Percentiles rank a stretch among this genome's conserved stretches.
Evolutionary conservation across 176 grass and related monocot species (phyloP).

Genomic region (Rhynchospora pubera): DNA sequence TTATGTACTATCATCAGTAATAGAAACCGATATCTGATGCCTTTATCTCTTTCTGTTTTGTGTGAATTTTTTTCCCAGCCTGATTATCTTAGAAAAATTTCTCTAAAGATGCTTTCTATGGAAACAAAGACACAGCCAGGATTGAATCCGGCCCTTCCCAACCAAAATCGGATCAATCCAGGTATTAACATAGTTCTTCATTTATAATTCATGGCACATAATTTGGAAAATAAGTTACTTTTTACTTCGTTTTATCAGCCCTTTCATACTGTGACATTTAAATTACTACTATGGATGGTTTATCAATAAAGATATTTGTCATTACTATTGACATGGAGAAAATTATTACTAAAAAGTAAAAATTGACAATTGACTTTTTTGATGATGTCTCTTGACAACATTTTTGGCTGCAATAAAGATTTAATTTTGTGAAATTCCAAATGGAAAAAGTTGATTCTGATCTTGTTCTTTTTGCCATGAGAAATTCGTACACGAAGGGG

Average conservation of each 20-base stretch:
- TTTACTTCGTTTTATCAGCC: neutral
- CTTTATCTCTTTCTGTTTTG: conserved; percentile 11
- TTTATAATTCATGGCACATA: too few relatives aligned
- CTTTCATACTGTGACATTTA: neutral
- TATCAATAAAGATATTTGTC: too few relatives aligned
- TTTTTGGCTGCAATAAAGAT: neutral
- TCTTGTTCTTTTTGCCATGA: neutral
- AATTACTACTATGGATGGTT: neutral
- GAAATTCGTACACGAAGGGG: neutral
- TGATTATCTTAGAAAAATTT: conserved; percentile 93
- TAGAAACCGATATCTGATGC: conserved; percentile 14
- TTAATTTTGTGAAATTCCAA: neutral
- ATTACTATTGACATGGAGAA: neutral
- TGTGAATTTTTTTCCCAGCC: conserved; percentile 28
- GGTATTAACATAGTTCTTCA: conserved; percentile 23
- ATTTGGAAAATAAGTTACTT: neutral
- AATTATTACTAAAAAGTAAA: neutral
- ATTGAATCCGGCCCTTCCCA: neutral
- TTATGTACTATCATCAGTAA: too few relatives aligned
- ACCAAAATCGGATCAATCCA: conserved; percentile 38
- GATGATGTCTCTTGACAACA: neutral
- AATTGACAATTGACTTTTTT: neutral
- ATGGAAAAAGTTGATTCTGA: neutral
- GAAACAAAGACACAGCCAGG: conserved; percentile 57
- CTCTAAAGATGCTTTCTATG: conserved; percentile 83